These are phyloP conservation scores for Baorangia bicolor DNA, from an alignment of 768 basidiomycete species.

Conservation along the genomic window DNA sequence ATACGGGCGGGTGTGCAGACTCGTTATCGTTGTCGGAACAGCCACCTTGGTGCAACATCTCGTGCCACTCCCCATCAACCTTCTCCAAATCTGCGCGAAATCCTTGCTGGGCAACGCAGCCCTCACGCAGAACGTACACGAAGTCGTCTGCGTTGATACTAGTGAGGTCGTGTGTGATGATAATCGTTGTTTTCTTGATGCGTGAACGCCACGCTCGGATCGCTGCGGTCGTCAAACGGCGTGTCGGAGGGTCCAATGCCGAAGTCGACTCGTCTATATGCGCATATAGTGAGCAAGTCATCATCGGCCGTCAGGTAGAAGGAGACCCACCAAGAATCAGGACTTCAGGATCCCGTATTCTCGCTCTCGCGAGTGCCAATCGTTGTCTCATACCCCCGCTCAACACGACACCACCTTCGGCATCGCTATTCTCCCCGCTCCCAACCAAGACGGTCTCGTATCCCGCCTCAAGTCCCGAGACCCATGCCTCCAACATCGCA, in stretches of 20 bases:
- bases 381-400: constrained; percentile 94
- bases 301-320: background rate
- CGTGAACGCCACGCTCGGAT: constrained; percentile 59
- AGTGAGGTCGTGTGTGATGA: constrained; percentile 91
- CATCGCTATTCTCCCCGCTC: constrained; percentile 41
- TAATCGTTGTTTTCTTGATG: constrained; percentile 53
- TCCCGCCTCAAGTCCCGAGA: constrained; percentile 78
- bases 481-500: constrained; percentile 86
- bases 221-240: constrained; percentile 79
- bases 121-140: constrained; percentile 87
- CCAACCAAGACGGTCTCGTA: constrained; percentile 73
- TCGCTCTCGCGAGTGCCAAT: constrained; percentile 84
- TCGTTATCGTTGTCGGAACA: constrained; percentile 43
- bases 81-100: constrained; percentile 77
- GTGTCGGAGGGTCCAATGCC: constrained; percentile 82
- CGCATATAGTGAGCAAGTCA: background rate
- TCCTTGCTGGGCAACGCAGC: constrained; percentile 82
- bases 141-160: constrained; percentile 78
- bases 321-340: constrained; percentile 79
- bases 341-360: constrained; percentile 81
- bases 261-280: constrained; percentile 74
- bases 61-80: constrained; percentile 62
- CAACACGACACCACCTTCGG: constrained; percentile 62
- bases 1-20: constrained; percentile 25
- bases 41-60: constrained; percentile 68